Evolutionary conservation across 345 rosid species (phyloP).

Genomic region (Gossypium turneri): DNA sequence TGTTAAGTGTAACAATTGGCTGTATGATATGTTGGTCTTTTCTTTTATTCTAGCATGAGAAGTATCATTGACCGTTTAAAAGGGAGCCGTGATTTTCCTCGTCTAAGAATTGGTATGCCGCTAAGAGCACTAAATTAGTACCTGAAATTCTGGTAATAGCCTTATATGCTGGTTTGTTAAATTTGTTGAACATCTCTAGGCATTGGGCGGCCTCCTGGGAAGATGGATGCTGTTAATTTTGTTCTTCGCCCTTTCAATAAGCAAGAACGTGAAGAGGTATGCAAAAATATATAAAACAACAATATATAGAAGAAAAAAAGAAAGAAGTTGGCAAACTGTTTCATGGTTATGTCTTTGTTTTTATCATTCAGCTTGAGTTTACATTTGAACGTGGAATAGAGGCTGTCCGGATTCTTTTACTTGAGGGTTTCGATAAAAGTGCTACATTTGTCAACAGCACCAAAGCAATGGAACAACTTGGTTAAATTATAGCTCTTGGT

Average conservation of each 20-base stretch:
- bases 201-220: conserved; percentile 96
- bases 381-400: conserved; percentile 63
- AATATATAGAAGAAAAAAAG: background rate
- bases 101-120: conserved; percentile 76
- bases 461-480: conserved; percentile 58
- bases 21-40: background rate
- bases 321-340: background rate
- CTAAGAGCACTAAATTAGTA: background rate
- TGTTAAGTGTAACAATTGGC: background rate
- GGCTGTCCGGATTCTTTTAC: conserved; percentile 65
- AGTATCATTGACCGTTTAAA: conserved; percentile 79
- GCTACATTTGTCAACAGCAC: conserved; percentile 76
- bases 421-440: conserved; percentile 74
- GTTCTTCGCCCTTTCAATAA: conserved; percentile 72
- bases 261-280: conserved; percentile 79
- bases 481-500: conserved; percentile 22
- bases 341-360: background rate
- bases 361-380: conserved; percentile 57
- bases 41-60: conserved; percentile 56
- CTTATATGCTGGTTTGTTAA: background rate
- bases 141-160: background rate
- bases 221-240: conserved; percentile 67
- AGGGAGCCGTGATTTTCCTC: conserved; percentile 91
- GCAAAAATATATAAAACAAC: background rate
- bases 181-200: conserved; percentile 41